phyloP scores from a whole-genome alignment of 2,329 filamentous ascomycete genomes.

The Monosporascus sp. region DNA sequence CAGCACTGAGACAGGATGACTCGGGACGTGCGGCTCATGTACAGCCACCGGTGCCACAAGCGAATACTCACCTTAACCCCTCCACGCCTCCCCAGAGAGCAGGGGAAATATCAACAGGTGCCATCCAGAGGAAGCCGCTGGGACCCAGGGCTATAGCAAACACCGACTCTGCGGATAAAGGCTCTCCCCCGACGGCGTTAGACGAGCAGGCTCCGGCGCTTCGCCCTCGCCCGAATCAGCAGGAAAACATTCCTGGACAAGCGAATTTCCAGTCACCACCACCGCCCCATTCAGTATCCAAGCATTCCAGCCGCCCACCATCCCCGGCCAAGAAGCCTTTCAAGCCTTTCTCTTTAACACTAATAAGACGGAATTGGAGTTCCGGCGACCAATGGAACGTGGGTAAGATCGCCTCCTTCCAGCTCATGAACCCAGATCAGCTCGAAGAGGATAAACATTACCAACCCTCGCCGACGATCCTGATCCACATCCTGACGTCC shows the following conservation, averaged over 20 bases:
- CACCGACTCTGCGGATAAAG: constrained; percentile 4
- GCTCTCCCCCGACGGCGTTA: constrained; percentile 2
- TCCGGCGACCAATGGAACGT: constrained; percentile 72
- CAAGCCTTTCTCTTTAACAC: constrained; percentile 48
- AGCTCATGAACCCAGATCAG: constrained; percentile 35
- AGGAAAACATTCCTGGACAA: not conserved
- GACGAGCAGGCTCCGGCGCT: constrained; percentile 7
- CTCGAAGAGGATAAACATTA: constrained; percentile 22
- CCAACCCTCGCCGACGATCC: constrained; percentile 37
- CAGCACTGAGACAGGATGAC: constrained; percentile 18
- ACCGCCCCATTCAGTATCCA: constrained; percentile 11
- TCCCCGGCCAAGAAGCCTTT: constrained; percentile 22
- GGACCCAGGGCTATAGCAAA: constrained; percentile 9
- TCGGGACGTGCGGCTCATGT: constrained; percentile 4
- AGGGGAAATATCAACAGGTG: not conserved
- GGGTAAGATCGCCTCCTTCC: constrained; percentile 55
- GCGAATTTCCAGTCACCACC: constrained; percentile 10
- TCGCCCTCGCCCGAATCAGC: constrained; percentile 3
- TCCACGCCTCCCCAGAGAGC: constrained; percentile 2
- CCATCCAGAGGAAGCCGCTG: constrained; percentile 15
- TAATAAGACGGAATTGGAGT: constrained; percentile 69
- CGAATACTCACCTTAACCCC: constrained; percentile 3
- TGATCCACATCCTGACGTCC: constrained; percentile 47
- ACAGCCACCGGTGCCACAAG: constrained; percentile 10
- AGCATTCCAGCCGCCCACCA: constrained; percentile 3